Percentiles rank a stretch among this genome's conserved stretches.
phyloP scores from a whole-genome alignment of 352 stramenopile species.

The Phytophthora melonis region DNA sequence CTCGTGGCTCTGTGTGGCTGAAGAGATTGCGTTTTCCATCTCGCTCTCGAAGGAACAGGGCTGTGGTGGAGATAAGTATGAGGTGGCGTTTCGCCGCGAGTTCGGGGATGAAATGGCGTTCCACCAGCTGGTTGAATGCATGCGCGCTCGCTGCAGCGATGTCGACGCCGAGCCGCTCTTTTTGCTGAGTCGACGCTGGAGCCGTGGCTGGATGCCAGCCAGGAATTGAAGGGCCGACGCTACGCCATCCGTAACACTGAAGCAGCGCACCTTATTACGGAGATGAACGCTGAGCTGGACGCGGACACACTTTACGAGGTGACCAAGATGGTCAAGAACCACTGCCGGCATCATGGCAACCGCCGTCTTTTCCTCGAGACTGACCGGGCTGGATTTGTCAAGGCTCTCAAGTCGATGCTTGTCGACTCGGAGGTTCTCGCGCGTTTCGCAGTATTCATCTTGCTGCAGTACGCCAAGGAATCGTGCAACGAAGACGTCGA shows the following conservation, averaged over 20 bases:
- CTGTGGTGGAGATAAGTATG: slow-evolving; percentile 39
- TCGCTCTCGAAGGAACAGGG: slow-evolving; percentile 53
- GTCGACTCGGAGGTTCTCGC: slow-evolving; percentile 59
- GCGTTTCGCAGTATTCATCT: slow-evolving; percentile 74
- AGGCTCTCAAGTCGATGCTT: slow-evolving; percentile 75
- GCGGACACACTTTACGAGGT: slow-evolving; percentile 71
- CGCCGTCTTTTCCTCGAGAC: slow-evolving; percentile 63
- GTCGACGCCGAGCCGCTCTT: slow-evolving; percentile 69
- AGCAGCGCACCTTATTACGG: slow-evolving; percentile 55
- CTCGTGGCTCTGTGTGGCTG: slow-evolving; percentile 68
- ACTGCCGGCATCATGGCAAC: slow-evolving; percentile 79
- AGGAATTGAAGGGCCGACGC: slow-evolving; percentile 58
- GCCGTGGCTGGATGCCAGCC: slow-evolving; percentile 63
- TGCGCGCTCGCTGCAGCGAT: slow-evolving; percentile 63
- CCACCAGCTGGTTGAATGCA: slow-evolving; percentile 55
- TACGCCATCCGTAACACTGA: slow-evolving; percentile 67
- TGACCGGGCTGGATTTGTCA: slow-evolving; percentile 51
- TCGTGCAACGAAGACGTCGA: slow-evolving; percentile 32
- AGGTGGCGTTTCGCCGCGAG: slow-evolving; percentile 68
- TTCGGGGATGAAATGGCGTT: slow-evolving; percentile 69
- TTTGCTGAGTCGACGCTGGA: slow-evolving; percentile 62
- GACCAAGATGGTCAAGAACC: slow-evolving; percentile 70
- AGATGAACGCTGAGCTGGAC: slow-evolving; percentile 72
- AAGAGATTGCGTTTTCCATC: slow-evolving; percentile 72
- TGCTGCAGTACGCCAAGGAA: slow-evolving; percentile 67